Evolutionary conservation across 257 asterid species (phyloP).

Genomic region (Mentha longifolia): DNA sequence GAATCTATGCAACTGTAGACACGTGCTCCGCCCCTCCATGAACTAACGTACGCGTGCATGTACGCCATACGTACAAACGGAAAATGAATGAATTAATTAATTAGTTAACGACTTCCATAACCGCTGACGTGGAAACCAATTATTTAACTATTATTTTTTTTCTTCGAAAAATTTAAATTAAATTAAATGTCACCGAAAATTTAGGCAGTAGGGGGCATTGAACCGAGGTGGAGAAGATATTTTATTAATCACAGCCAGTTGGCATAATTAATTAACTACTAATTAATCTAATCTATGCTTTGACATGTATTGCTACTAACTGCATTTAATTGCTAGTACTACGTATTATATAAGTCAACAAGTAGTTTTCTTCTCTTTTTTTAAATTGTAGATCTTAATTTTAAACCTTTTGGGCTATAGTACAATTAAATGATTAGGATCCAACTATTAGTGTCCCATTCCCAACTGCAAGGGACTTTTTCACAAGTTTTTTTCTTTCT

Average conservation of each 20-base stretch:
- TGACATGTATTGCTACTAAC: conserved; percentile 8
- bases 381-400: background rate
- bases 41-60: conserved; percentile 43
- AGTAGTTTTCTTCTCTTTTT: background rate
- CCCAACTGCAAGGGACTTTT: conserved; percentile 12
- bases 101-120: too few relatives aligned
- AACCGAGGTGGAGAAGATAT: conserved; percentile 30
- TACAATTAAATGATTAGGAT: conserved; percentile 16
- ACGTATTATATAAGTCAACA: conserved; percentile 19
- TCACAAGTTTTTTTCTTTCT: background rate
- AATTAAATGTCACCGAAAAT: background rate
- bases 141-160: conserved; percentile 4
- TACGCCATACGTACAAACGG: conserved; percentile 46
- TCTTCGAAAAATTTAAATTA: too few relatives aligned
- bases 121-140: conserved; percentile 33
- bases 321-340: background rate
- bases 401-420: background rate
- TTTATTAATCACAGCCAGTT: conserved; percentile 39
- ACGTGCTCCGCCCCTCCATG: conserved; percentile 38
- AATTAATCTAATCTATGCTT: conserved; percentile 7
- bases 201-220: conserved; percentile 13
- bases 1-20: conserved; percentile 43
- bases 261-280: conserved; percentile 19
- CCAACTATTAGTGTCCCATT: conserved; percentile 16
- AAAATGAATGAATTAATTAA: too few relatives aligned